Evolutionary conservation across 305 asterid genomes (phyloP), one percentile per base, ranked within the genome.

Genomic region (Striga hermonthica): DNA sequence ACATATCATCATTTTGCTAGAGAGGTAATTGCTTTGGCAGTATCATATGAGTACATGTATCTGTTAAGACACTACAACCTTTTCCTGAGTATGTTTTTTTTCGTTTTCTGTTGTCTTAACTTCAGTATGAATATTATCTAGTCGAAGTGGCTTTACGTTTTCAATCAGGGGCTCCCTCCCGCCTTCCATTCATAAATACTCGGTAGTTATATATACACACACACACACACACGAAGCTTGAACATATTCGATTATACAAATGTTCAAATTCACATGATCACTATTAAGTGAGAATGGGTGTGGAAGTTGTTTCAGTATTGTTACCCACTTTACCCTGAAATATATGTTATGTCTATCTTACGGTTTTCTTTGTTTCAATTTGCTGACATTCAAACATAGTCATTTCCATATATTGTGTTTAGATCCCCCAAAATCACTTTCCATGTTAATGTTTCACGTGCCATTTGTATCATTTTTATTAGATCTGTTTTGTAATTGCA

Each of bases 1-100:
- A 90, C 96, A 4, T 90, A 93, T 69, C 96, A 63, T 62, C 99
- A 93, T 80, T 90, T 86, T 66, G 89, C 97, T 68, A 85, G 89
- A 88, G 97, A 93, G 97, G 97, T 89, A 86, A 77, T 70, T 56
- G 15, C 16, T 70, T 62, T 60, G 35, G 52, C 47, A 15, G 16
- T 39, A 22, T 22, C 31, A 22, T 22, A 8, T 38, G 11, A 50
- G 4, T 50, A 3, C 12, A 13, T 47, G 37, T 60, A 48, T 15
- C 9, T 53, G 12, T 53, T 52, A 36, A 15, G 49, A 22, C 47
- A 9, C 38, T 12, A 28, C 11, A n/a, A 5, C 57, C n/a, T 11
- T 11, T 45, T 56, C 64, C 62, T 40, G 58, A 57, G 64, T 52
- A 44, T 60, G 28, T 36, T 3, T 22, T 15, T 12, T n/a, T 4